Evolutionary conservation across 2,329 filamentous ascomycete genomes (phyloP), one percentile per base, ranked within the genome.

Genomic region (Fonsecaea erecta): DNA sequence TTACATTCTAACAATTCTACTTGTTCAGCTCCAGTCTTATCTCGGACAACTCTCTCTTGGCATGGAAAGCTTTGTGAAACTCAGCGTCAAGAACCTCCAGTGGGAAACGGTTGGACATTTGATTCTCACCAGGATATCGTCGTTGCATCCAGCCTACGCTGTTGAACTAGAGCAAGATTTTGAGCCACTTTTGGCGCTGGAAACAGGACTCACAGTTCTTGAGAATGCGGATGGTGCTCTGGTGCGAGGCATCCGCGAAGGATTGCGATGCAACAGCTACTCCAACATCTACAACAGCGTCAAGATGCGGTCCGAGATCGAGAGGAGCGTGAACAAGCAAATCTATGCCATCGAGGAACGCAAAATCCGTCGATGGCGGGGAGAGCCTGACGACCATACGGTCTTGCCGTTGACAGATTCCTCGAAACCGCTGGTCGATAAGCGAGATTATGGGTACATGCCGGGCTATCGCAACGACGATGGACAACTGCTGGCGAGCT

Each of bases 71-170:
- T 83, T 82, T 70, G 73, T 75, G 65, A 78, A 77, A 63, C 75
- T 83, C 18, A 79, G 78, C 16, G 75, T 83, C 57, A 83, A 83
- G 68, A 80, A 83, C 60, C 69, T 83, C 64, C 81, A 83, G 70
- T 80, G 77, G 68, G 80, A 82, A 68, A 79, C 78, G 18, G 77
- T 83, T 52, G 78, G 79, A 6, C 81, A 83, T 71, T 77, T 80
- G 46, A 71, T 83, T 12, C 79, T 80, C 67, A 82, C 80, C 0
- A 79, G 80, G 21, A 75, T 83, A 46, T 78, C 79, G 30, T 79
- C 78, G 1, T 76, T 82, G 24, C 81, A 83, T 64, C 81, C 81
- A 37, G 75, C 78, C 55, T 73, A 76, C 28, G 77, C 74, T 57
- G 75, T 74, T 9, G 74, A 70, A 58, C 78, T 76, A 64, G 78